Conservation (phyloP, 345 rosid genomes). For the Citrus unshiu region DNA sequence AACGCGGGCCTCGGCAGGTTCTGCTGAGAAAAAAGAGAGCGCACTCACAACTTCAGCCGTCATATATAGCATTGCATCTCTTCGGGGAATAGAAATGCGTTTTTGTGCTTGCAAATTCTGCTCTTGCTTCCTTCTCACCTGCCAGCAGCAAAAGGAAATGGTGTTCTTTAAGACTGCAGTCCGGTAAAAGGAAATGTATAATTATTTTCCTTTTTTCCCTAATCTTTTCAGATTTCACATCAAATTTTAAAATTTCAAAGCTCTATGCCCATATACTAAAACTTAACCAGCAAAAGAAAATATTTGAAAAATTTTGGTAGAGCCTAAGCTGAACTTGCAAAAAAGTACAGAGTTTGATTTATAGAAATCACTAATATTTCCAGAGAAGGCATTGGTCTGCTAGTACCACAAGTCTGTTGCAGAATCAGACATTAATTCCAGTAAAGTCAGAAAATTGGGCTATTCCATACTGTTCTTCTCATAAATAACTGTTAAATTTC, state of each 20-base stretch:
- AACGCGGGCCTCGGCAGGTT: slow-evolving; percentile 51
- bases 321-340: not conserved
- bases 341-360: not conserved
- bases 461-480: not conserved
- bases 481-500: not conserved
- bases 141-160: not conserved
- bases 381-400: not conserved
- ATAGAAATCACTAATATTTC: not conserved
- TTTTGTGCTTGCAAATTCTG: slow-evolving; percentile 5
- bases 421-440: not conserved
- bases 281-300: not conserved
- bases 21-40: slow-evolving; percentile 16
- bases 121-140: slow-evolving; percentile 19
- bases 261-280: too few relatives aligned
- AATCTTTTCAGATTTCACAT: not conserved
- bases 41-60: slow-evolving; percentile 32
- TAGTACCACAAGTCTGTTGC: not conserved
- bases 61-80: slow-evolving; percentile 35
- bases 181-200: not conserved
- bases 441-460: not conserved
- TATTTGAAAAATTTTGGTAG: not conserved
- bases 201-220: not conserved
- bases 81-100: slow-evolving; percentile 22
- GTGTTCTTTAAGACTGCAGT: not conserved
- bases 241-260: not conserved